These are phyloP conservation scores for Cadophora sp. DNA, from an alignment of 2,329 filamentous ascomycete genomes.

Conservation along the genomic window DNA sequence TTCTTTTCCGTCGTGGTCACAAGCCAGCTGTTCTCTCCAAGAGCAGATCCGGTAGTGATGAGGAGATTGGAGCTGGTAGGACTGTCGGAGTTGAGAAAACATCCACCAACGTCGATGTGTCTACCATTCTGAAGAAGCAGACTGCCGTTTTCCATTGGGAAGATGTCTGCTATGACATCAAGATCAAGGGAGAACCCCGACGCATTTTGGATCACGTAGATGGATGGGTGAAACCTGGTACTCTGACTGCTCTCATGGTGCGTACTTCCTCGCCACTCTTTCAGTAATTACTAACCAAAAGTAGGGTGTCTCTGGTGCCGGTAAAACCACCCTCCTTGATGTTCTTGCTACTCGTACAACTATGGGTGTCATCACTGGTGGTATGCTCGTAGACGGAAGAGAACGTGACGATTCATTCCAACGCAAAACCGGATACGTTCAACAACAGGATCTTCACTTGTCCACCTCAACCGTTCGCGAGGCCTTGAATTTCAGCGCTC, in stretches of 20 bases:
- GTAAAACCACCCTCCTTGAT: conserved; percentile 86
- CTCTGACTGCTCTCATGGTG: conserved; percentile 70
- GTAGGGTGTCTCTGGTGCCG: conserved; percentile 61
- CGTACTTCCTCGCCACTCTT: background rate
- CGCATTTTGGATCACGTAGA: conserved; percentile 73
- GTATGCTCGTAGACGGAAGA: conserved; percentile 74
- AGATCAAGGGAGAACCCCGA: conserved; percentile 68
- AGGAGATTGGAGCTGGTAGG: conserved; percentile 21
- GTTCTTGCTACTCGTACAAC: conserved; percentile 80
- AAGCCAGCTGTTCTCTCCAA: conserved; percentile 45
- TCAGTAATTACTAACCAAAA: background rate
- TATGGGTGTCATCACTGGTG: conserved; percentile 87
- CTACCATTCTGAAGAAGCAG: conserved; percentile 36
- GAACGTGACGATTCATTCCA: conserved; percentile 74
- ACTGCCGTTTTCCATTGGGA: conserved; percentile 43
- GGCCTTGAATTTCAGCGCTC: conserved; percentile 84
- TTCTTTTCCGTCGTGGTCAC: conserved; percentile 76
- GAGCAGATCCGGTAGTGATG: conserved; percentile 26
- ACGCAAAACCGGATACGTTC: conserved; percentile 89
- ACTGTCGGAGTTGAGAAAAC: conserved; percentile 28
- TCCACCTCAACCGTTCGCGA: conserved; percentile 86
- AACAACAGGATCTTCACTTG: conserved; percentile 90
- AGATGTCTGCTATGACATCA: conserved; percentile 73
- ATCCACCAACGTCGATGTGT: conserved; percentile 32
- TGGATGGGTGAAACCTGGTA: conserved; percentile 75